Evolutionary conservation across 257 asterid genomes (phyloP), one percentile per base, ranked within the genome.

Genomic region (Thymus quinquecostatus): DNA sequence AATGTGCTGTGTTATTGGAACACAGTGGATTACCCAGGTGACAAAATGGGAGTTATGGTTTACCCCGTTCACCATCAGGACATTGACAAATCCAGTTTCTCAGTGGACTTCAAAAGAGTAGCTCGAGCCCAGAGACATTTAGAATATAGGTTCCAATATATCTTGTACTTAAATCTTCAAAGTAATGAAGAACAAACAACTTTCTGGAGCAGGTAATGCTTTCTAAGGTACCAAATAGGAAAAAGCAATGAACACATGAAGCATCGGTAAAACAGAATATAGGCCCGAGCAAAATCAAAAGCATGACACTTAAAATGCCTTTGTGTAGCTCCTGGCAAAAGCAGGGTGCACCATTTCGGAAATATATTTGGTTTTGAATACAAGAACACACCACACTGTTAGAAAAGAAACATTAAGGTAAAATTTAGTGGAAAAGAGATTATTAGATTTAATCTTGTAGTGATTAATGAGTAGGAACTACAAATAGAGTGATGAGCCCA

Each of bases 31-130:
- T 21, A 21, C 21, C 21, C 21, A 69, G 81, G 82, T 57, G 75
- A 43, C 50, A 74, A 69, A 78, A 38, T 3, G 48, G 61, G 74
- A 68, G 72, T 10, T 41, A 29, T 43, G 29, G 61, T 62, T 50
- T 13, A 44, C 29, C 54, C 70, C 30, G 64, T 43, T 48, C 50
- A 65, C 63, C 53, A 54, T 41, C 47, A 76, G 29, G 48, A 36
- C 21, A 33, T 6, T 60, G 68, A 65, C 43, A 21, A 48, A 10
- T 60, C 32, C 10, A 14, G 38, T 48, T 48, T 50, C n/a, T 60
- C 32, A 60, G 32, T 34, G 30, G 58, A 60, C 30, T 60, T 69
- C 32, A n/a, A 36, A 60, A 48, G 12, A 70, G 34, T 47, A 14
- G 30, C 40, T 47, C 36, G 8, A 21, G 41, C 4, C 14, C 43